These are phyloP conservation scores for Striga hermonthica DNA, from an alignment of 305 asterid genomes.

Conservation along the genomic window DNA sequence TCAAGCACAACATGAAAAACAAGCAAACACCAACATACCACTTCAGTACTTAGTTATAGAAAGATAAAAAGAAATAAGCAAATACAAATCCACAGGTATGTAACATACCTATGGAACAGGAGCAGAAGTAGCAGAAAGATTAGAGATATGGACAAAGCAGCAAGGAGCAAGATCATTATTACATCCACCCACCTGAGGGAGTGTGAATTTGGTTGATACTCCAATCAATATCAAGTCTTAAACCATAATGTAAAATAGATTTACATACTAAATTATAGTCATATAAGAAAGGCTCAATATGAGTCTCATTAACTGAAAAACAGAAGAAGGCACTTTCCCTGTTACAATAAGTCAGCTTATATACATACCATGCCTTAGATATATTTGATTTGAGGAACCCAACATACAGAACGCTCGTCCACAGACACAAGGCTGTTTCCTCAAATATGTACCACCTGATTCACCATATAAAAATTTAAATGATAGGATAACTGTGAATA, in stretches of 20 bases:
- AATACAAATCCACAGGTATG: constrained; percentile 2
- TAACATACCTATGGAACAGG: constrained; percentile 71
- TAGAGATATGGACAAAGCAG: constrained; percentile 52
- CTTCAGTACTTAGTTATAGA: constrained; percentile 15
- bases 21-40: constrained; percentile 9
- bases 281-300: constrained; percentile 1
- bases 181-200: constrained; percentile 76
- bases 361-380: constrained; percentile 75
- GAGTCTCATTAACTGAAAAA: constrained; percentile 4
- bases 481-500: constrained; percentile 24
- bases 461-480: constrained; percentile 26
- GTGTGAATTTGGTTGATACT: constrained; percentile 8
- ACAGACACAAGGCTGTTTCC: constrained; percentile 76
- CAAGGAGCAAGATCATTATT: constrained; percentile 63
- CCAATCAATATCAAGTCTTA: background rate
- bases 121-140: constrained; percentile 78
- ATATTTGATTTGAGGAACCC: constrained; percentile 63
- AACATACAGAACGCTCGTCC: constrained; percentile 79
- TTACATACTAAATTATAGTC: constrained; percentile 17
- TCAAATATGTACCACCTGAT: constrained; percentile 88
- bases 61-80: constrained; percentile 19
- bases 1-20: constrained; percentile 12
- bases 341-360: constrained; percentile 17
- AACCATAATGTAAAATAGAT: background rate
- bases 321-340: constrained; percentile 17